A percentile compares a stretch with the other conserved stretches of the same genome.
Evolutionary conservation across 495 filamentous ascomycete genomes (phyloP).

Genomic region (Poronia punctata): DNA sequence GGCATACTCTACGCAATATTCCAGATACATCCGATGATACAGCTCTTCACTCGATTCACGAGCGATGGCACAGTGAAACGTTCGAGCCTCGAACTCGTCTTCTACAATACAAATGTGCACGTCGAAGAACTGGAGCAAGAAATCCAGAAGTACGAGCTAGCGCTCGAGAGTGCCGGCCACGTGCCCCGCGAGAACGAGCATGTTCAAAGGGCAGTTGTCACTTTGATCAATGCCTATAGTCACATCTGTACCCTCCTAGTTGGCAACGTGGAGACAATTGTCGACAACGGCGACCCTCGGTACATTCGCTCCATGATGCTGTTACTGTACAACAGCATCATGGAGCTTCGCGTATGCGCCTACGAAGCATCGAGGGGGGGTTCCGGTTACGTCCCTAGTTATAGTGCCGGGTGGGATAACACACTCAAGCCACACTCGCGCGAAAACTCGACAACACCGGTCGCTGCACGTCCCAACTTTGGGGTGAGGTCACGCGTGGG

Average conservation of each 20-base stretch:
- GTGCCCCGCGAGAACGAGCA: constrained; percentile 54
- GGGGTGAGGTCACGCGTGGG: constrained; percentile 53
- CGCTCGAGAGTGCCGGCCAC: constrained; percentile 44
- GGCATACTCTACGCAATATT: constrained; percentile 82
- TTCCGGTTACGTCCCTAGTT: constrained; percentile 29
- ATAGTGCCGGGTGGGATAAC: constrained; percentile 21
- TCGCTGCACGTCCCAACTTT: constrained; percentile 45
- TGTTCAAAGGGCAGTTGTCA: constrained; percentile 57
- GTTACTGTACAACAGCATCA: constrained; percentile 70
- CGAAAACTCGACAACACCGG: constrained; percentile 41
- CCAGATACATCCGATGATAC: constrained; percentile 70
- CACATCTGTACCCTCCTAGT: constrained; percentile 66
- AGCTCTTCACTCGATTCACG: constrained; percentile 63
- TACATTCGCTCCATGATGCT: constrained; percentile 77
- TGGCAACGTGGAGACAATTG: constrained; percentile 61
- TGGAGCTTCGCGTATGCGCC: constrained; percentile 58
- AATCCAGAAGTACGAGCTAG: constrained; percentile 56
- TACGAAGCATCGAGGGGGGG: constrained; percentile 31
- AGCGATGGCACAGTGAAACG: constrained; percentile 59
- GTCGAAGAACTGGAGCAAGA: constrained; percentile 69
- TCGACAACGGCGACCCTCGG: constrained; percentile 65
- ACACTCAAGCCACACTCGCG: constrained; percentile 29
- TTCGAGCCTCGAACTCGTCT: constrained; percentile 68
- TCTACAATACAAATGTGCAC: constrained; percentile 68
- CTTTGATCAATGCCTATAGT: constrained; percentile 68